Percentiles rank a stretch among this genome's conserved stretches.
These are phyloP conservation scores for Fusarium armeniacum DNA, from an alignment of 2,329 filamentous ascomycete genomes.

Conservation along the genomic window DNA sequence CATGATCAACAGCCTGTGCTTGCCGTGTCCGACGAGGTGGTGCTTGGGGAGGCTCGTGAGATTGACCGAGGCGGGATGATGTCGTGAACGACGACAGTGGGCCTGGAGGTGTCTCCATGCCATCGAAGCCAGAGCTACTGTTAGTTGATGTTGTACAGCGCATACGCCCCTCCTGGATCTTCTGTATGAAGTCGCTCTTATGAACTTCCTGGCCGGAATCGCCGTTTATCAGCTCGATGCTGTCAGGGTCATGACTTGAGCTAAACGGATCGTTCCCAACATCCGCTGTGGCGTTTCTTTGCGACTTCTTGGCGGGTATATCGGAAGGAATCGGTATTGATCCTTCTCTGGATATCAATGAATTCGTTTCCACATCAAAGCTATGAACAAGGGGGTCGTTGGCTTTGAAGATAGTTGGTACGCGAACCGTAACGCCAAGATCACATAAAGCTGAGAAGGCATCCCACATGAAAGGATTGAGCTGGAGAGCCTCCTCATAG, in stretches of 20 bases:
- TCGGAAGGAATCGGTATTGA: slow-evolving; percentile 56
- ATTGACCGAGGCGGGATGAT: slow-evolving; percentile 44
- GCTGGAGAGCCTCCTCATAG: slow-evolving; percentile 89
- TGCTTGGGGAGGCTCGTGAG: slow-evolving; percentile 65
- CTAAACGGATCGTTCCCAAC: slow-evolving; percentile 66
- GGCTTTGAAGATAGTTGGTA: slow-evolving; percentile 88
- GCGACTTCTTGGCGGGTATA: slow-evolving; percentile 58
- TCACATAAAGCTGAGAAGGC: slow-evolving; percentile 92
- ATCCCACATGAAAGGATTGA: slow-evolving; percentile 98
- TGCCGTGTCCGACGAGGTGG: slow-evolving; percentile 68
- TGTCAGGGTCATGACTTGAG: slow-evolving; percentile 57
- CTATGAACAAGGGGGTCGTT: slow-evolving; percentile 67
- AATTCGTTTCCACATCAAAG: slow-evolving; percentile 57
- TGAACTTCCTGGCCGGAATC: slow-evolving; percentile 59
- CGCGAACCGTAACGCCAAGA: slow-evolving; percentile 83
- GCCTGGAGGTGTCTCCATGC: slow-evolving; percentile 71
- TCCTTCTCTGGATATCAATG: slow-evolving; percentile 56
- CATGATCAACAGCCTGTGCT: slow-evolving; percentile 65
- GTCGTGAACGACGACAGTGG: slow-evolving; percentile 44
- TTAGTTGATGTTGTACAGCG: slow-evolving; percentile 59
- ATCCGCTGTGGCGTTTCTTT: slow-evolving; percentile 58
- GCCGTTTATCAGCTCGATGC: slow-evolving; percentile 60
- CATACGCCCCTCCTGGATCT: slow-evolving; percentile 66
- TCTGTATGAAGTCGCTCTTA: slow-evolving; percentile 69
- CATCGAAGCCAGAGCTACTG: slow-evolving; percentile 63